Evolutionary conservation across 495 filamentous ascomycete genomes (phyloP), one percentile per base, ranked within the genome.

Genomic region (Tricharina praecox): DNA sequence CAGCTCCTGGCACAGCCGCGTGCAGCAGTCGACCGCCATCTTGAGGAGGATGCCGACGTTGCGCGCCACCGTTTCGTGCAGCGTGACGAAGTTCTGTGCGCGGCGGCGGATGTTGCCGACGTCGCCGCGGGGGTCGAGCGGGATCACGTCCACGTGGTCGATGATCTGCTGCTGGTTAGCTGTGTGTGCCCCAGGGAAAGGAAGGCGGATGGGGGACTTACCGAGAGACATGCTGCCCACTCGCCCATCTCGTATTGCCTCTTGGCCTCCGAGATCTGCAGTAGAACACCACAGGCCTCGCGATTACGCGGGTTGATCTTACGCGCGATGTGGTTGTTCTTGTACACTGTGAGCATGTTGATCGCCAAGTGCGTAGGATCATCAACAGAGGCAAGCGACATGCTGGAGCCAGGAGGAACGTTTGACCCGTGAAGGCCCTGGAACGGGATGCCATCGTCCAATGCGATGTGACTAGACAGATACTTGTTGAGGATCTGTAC

Each of bases 21-120:
- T 75, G 62, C 87, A 90, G 59, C 81, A 83, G 18, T 77, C 72
- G 51, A 96, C 85, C 25, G 83, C 82, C 88, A 90, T 94, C 65
- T 93, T 79, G 23, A 97, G 72, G 42, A 95, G 68, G 66, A 83
- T 81, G 0, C 85, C 85, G 50, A 96, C 72, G 58, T 86, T 93
- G 58, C 81, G 76, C 1, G 85, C 78, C 24, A 96, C 78, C 8
- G 82, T 72, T 50, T 82, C 73, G 7, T 84, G 70, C 4, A 92
- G 68, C 2, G 70, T 68, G 8, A 81, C 70, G 60, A 95, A 95
- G 23, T 74, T 75, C 52, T 81, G 74, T 2, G 88, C 83, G 39
- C 73, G 70, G 51, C 68, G 67, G 25, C 90, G 82, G 66, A 95
- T 82, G 32, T 65, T 67, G 33, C 74, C 68, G 47, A 90, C 70